Evolutionary conservation across 371 early-diverging fungal genomes (phyloP), one percentile per base, ranked within the genome.

Genomic region (Phascolomyces articulosus): DNA sequence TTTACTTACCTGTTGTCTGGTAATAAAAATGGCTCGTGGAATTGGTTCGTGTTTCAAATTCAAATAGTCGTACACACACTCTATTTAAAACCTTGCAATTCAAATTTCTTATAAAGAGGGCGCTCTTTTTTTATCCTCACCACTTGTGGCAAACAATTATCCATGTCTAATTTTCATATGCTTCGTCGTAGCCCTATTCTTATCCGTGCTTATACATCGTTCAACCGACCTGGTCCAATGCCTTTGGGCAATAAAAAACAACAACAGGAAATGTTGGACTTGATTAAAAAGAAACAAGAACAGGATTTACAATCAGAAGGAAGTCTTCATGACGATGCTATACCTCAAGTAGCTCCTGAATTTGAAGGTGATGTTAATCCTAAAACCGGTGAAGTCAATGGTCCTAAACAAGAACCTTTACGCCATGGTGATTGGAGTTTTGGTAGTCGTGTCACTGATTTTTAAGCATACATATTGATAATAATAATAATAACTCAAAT

Each of bases 371-470:
- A 91, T 61, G 84, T 86, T 40, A 95, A 95, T 67, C 94, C 93
- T 4, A 67, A 71, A 13, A 95, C 95, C 24, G 92, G 93, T 16
- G 94, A 95, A 74, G 79, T 91, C 31, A 87, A 88, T 29, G 95
- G 95, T 0, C 95, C 95, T 2, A 91, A 87, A 63, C 88, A 91
- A 20, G 94, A 95, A 60, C 96, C 96, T 21, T 88, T 94, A 40
- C 86, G 90, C 40, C 94, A 91, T 65, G 93, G 93, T 26, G 96
- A 95, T 67, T 95, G 96, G 96, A 94, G 94, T 59, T 85, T 91
- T 69, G 91, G 92, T 47, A 93, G 95, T 29, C 74, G 92, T 62
- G 93, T 93, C 4, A 90, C 86, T 48, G 94, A 94, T 65, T 94
- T 94, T 84, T 94, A 77, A 71, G 21, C 28, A 13, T n/a, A n/a